Conservation (phyloP, 2,329 filamentous ascomycete species). For the Aspergillus aculeatinus region DNA sequence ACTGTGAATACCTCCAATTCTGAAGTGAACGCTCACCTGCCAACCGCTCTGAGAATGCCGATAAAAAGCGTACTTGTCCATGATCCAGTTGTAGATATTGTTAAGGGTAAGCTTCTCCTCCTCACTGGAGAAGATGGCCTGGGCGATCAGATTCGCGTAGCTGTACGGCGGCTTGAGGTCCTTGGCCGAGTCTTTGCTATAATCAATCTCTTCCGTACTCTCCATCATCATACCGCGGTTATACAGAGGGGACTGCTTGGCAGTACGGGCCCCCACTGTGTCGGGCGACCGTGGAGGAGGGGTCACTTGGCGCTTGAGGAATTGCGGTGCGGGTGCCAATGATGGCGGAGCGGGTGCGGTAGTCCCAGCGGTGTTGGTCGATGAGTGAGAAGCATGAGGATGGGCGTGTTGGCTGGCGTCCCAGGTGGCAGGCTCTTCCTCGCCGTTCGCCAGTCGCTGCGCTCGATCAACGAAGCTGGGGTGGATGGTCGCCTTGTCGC, state of each 20-base stretch:
- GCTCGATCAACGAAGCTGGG: constrained; percentile 69
- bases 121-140: constrained; percentile 83
- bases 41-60: constrained; percentile 81
- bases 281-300: constrained; percentile 43
- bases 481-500: constrained; percentile 68
- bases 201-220: constrained; percentile 53
- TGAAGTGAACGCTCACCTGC: constrained; percentile 64
- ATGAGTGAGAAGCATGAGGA: constrained; percentile 27
- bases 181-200: constrained; percentile 76
- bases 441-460: constrained; percentile 44
- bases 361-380: constrained; percentile 20
- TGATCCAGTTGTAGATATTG: constrained; percentile 94
- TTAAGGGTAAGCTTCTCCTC: constrained; percentile 88
- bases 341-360: constrained; percentile 32
- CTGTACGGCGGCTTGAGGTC: constrained; percentile 95
- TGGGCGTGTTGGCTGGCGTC: constrained; percentile 42
- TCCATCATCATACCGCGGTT: constrained; percentile 55
- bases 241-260: constrained; percentile 50
- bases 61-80: constrained; percentile 88
- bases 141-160: constrained; percentile 94
- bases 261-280: constrained; percentile 38
- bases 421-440: constrained; percentile 39
- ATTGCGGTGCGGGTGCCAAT: constrained; percentile 45
- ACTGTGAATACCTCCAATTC: background rate
- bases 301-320: constrained; percentile 45